phyloP scores from a whole-genome alignment of 2,329 filamentous ascomycete species.

The Uncinocarpus reesii region DNA sequence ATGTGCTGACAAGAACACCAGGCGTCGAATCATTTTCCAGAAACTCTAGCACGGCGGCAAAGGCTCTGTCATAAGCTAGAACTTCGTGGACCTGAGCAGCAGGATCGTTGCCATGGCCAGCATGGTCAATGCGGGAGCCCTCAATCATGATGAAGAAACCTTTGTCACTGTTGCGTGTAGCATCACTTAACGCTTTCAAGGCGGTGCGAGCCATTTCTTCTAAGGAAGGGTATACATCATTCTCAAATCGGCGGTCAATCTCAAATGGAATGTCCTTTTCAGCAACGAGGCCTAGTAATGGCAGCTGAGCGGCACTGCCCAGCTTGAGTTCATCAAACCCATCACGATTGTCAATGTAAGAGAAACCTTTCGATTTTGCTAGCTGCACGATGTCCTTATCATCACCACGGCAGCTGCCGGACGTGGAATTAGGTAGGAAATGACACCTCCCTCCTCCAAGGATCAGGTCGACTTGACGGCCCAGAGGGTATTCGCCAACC shows the following conservation, averaged over 20 bases:
- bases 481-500: conserved; percentile 76
- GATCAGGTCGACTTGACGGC: conserved; percentile 81
- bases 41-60: conserved; percentile 74
- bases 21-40: conserved; percentile 60
- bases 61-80: conserved; percentile 83
- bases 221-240: conserved; percentile 73
- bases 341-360: conserved; percentile 60
- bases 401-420: conserved; percentile 73
- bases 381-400: conserved; percentile 62
- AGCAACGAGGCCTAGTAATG: conserved; percentile 78
- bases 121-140: conserved; percentile 90
- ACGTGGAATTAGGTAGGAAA: conserved; percentile 72
- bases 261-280: conserved; percentile 79
- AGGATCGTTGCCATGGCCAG: conserved; percentile 75
- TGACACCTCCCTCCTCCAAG: conserved; percentile 88
- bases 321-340: conserved; percentile 65
- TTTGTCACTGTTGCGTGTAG: conserved; percentile 72
- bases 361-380: conserved; percentile 70
- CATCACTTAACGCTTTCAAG: conserved; percentile 64
- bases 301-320: conserved; percentile 60
- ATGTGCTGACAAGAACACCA: conserved; percentile 76
- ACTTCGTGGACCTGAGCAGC: conserved; percentile 83
- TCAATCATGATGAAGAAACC: conserved; percentile 99
- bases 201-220: conserved; percentile 85
- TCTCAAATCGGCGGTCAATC: conserved; percentile 71